Percentiles rank a stretch among this genome's conserved stretches.
Conservation (phyloP, 129 eudicot species). For the Deinandra increscens region DNA sequence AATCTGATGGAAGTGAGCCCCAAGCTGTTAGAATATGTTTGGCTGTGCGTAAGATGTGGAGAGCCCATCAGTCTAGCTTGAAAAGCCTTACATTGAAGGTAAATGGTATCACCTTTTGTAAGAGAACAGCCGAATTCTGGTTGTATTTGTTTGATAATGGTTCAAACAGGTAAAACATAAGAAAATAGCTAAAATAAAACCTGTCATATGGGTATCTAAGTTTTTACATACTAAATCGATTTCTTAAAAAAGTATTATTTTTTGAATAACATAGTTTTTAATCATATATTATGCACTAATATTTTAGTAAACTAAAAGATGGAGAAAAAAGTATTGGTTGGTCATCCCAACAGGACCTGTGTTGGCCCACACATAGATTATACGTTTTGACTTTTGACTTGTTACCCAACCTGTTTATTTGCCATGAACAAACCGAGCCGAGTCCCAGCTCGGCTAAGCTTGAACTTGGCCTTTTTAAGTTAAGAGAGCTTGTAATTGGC, state of each 20-base stretch:
- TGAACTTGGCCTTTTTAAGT: not conserved
- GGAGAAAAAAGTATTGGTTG: not conserved
- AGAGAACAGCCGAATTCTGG: not conserved
- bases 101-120: not conserved
- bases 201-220: not conserved
- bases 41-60: constrained; percentile 83
- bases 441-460: not conserved
- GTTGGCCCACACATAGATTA: not conserved
- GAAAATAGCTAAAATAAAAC: not conserved
- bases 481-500: not conserved
- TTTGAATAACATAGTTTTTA: not conserved
- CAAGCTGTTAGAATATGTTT: constrained; percentile 84
- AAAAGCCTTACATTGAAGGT: constrained; percentile 63
- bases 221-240: not conserved
- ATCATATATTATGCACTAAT: not conserved
- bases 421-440: not conserved
- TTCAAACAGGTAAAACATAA: not conserved
- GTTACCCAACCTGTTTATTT: not conserved
- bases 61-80: constrained; percentile 52
- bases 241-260: not conserved
- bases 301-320: not conserved
- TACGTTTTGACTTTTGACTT: not conserved
- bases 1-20: constrained; percentile 52
- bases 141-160: not conserved
- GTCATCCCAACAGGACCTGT: not conserved